phyloP scores from a whole-genome alignment of 1,284 basidiomycete species.

The Coriolopsis trogii region DNA sequence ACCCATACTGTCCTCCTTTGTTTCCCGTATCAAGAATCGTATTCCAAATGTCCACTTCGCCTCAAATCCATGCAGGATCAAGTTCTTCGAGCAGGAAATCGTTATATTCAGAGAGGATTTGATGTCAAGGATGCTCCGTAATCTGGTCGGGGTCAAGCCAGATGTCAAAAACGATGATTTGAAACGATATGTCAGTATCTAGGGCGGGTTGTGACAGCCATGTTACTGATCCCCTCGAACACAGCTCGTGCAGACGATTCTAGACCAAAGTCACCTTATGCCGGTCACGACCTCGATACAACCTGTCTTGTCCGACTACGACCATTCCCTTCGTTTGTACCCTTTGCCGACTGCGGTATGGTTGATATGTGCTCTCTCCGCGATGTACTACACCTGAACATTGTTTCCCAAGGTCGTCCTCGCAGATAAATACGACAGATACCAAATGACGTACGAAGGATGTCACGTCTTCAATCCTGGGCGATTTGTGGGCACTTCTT shows the following conservation, averaged over 20 bases:
- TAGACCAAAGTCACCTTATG: conserved; percentile 91
- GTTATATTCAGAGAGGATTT: conserved; percentile 93
- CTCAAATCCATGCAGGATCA: conserved; percentile 93
- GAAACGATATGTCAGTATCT: conserved; percentile 77
- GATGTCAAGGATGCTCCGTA: conserved; percentile 94
- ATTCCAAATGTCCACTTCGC: conserved; percentile 83
- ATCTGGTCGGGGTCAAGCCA: conserved; percentile 85
- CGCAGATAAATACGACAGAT: conserved; percentile 96
- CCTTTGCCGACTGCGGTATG: conserved; percentile 89
- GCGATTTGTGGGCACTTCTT: conserved; percentile 78
- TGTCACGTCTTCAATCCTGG: conserved; percentile 99
- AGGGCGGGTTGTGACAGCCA: background rate
- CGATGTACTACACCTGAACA: conserved; percentile 4
- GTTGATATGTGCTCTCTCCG: background rate
- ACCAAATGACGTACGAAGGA: conserved; percentile 95
- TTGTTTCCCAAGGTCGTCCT: conserved; percentile 72
- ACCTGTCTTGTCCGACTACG: conserved; percentile 89
- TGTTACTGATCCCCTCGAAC: background rate
- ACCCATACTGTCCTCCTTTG: conserved; percentile 76
- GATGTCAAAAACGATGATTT: conserved; percentile 75
- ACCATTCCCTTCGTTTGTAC: conserved; percentile 92
- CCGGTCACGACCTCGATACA: conserved; percentile 86
- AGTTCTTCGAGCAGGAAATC: conserved; percentile 96
- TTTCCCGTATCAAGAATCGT: conserved; percentile 66
- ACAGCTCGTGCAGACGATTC: conserved; percentile 90